Evolutionary conservation across 2,329 filamentous ascomycete genomes (phyloP), one percentile per base, ranked within the genome.

Genomic region (Alternaria metachromatica): DNA sequence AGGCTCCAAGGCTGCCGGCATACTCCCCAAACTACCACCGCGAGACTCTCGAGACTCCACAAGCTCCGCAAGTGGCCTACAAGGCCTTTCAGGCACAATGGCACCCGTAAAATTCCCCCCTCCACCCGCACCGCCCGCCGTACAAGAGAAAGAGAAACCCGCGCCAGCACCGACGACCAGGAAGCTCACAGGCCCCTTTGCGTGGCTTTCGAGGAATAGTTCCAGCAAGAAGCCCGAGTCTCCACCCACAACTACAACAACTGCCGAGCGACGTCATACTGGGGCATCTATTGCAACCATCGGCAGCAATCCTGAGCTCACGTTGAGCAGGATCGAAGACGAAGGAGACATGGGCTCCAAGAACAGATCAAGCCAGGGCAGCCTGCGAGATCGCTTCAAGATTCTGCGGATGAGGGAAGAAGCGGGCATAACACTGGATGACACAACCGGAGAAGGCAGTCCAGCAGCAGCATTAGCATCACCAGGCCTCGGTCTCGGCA

Each of bases 291-390:
- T 94, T 55, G 89, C 90, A 20, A 96, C 93, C 0, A 76, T 94
- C 53, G 88, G 87, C 37, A 96, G 93, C 79, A 95, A 94, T 71
- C 88, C 92, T 4, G 93, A 97, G 75, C 88, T 93, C 83, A 91
- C 90, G 84, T 81, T 94, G 63, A 89, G 88, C 81, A 89, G 88
- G 74, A 84, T 93, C n/a, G 92, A 94, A 41, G 92, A 95, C 74
- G 81, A 79, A 50, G 71, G 65, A 26, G 79, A 74, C 44, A 61
- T 72, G 55, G 60, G 65, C 26, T 62, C 70, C 18, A 75, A 65
- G 50, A 77, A 79, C 50, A 71, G 78, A 26, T 72, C 72, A 66
- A 81, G 78, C 69, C 80, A 78, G 46, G 75, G 76, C 25, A 84
- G 80, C 59, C 72, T 85, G 51, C 80, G 82, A 50, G 82, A 84